Base-by-base conservation (phyloP, 192 early-diverging fungal genomes). In the Coemansia sp. region DNA sequence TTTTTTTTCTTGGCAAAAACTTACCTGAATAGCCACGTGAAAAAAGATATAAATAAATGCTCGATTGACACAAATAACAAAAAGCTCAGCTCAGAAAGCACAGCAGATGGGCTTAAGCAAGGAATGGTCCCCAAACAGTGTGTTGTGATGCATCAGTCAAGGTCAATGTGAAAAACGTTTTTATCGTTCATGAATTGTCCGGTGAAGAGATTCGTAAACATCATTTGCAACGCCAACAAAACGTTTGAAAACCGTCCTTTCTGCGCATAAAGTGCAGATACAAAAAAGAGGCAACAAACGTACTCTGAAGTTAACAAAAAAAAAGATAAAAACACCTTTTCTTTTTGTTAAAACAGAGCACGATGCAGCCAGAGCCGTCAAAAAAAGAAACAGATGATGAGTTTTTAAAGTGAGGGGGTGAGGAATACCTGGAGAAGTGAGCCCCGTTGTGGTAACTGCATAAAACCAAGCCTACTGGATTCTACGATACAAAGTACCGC, bases 181-280 rank as follows among this genome's bases (percentile, higher is more conserved):
- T 73, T 64, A 12, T 81, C 74, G 70, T 61, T 81, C 79, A 81
- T 73, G 63, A 6, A 52, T 56, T 51, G 54, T 83, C 80, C 71
- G 80, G 71, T 83, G 80, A 83, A 83, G 80, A 83, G 76, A 83
- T 83, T 83, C 80, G 65, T 62, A 64, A 76, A 68, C 80, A 83
- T 83, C 80, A 83, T 77, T 62, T 73, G 75, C 66, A 71, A 48
- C 4, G 11, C 12, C 18, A 60, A 36, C 6, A 59, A 28, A 61
- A 65, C 41, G 58, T 66, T 71, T 71, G 74, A 79, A 79, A 79
- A 74, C 45, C 61, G 8, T 15, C 17, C 45, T 15, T 48, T 48
- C 45, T 48, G 45, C 45, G 45, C 45, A 48, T 48, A 3, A 15
- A 48, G 45, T 15, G 45, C 45, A 48, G 45, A 12, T 48, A 11